Evolutionary conservation across 1,139 yeast species (phyloP), one percentile per base, ranked within the genome.

Genomic region (Blastobotrys persicus): DNA sequence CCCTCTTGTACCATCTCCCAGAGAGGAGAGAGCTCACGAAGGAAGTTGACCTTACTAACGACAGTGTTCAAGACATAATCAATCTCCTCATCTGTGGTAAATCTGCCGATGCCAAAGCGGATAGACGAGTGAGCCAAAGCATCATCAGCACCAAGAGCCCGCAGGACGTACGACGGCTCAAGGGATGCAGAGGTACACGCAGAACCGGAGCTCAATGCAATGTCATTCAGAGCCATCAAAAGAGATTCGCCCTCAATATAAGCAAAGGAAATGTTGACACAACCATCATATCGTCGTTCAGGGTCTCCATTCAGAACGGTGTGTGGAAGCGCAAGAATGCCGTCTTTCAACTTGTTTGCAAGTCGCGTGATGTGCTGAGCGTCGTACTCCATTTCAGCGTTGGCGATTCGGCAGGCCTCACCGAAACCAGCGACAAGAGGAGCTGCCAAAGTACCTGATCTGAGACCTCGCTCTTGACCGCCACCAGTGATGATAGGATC

Each of bases 1-100:
- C 98, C 98, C 59, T 92, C 98, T 71, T 92, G 96, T 49, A 88
- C 96, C 98, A 92, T 91, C 73, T 92, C 99, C 98, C 98, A 92
- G 60, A 92, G 77, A 48, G 99, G 99, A 47, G 95, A 84, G 73
- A 92, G 77, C 64, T 89, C 94, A 69, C 99, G 81, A 66, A 92
- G 78, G 70, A 88, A 89, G 55, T 84, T 85, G 47, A 92, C 98
- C 70, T 97, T 81, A 68, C 88, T 91, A 49, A 80, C 77, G 53
- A 92, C 89, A 19, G 97, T 96, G 55, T 84, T 76, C 57, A 91
- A 77, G 42, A 92, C 98, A 65, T 89, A 92, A 65, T 94, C 98
- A 51, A 92, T 80, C 71, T 92, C 99, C 41, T 81, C 95, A 59
- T 91, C 97, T 13, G 99, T 92, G 47, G 98, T 91, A 70, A 91